These are phyloP conservation scores for Rehmannia glutinosa DNA, from an alignment of 257 asterid genomes.

Conservation along the genomic window DNA sequence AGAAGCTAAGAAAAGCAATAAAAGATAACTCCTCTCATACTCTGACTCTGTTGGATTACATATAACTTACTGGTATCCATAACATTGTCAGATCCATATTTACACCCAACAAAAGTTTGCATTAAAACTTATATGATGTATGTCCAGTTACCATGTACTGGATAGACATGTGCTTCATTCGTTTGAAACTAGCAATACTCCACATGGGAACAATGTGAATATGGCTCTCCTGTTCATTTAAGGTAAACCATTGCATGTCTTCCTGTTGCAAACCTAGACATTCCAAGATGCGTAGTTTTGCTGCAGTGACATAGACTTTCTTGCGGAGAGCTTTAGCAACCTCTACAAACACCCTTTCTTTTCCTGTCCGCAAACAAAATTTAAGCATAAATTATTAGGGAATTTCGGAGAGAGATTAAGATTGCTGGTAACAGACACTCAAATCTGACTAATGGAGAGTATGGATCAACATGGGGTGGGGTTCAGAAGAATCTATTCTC, in stretches of 20 bases:
- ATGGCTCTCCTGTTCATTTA: conserved; percentile 82
- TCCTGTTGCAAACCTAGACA: conserved; percentile 66
- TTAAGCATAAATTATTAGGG: not conserved
- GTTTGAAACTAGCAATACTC: conserved; percentile 79
- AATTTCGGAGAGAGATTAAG: not conserved
- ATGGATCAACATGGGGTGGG: not conserved
- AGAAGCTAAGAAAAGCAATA: no score
- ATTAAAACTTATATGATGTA: not conserved
- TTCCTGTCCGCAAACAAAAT: conserved; percentile 47
- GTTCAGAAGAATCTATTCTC: not conserved
- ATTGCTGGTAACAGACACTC: no score
- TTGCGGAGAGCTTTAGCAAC: conserved; percentile 81
- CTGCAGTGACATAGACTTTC: conserved; percentile 68
- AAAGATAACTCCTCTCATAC: no score
- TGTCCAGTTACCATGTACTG: conserved; percentile 59
- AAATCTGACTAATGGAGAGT: not conserved
- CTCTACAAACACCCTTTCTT: conserved; percentile 81
- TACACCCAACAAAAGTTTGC: not conserved
- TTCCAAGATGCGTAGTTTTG: conserved; percentile 77
- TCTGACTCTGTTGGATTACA: not conserved
- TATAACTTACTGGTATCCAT: not conserved
- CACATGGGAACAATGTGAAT: conserved; percentile 98
- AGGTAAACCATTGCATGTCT: conserved; percentile 83
- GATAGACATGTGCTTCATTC: conserved; percentile 65
- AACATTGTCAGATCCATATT: no score